Percentiles rank a stretch among this genome's conserved stretches.
These are phyloP conservation scores for Ceratocystis harringtonii DNA, from an alignment of 2,329 filamentous ascomycete species.

Conservation along the genomic window DNA sequence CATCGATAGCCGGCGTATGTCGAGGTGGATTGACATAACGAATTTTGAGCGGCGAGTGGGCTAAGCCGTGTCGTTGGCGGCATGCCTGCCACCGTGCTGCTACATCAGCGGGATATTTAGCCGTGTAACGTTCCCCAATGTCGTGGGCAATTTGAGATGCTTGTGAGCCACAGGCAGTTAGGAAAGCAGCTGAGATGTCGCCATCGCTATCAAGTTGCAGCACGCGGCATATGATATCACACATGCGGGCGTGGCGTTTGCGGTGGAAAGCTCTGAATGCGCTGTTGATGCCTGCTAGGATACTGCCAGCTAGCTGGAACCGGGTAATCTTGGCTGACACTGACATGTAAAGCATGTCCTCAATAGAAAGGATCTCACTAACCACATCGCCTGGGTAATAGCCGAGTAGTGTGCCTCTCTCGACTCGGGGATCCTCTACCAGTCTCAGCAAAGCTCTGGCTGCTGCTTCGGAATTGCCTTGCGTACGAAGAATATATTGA, in stretches of 20 bases:
- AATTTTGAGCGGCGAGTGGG: not conserved
- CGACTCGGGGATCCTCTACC: slow-evolving; percentile 7
- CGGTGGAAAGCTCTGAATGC: not conserved
- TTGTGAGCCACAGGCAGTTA: slow-evolving; percentile 1
- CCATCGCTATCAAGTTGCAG: slow-evolving; percentile 10
- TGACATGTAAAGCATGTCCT: slow-evolving; percentile 13
- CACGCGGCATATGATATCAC: slow-evolving; percentile 10
- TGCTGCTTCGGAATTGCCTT: slow-evolving; percentile 1
- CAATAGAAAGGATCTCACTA: slow-evolving; percentile 1
- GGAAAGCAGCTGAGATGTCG: not conserved
- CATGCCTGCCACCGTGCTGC: not conserved
- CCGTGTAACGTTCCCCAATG: slow-evolving; percentile 1
- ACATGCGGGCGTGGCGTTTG: slow-evolving; percentile 11
- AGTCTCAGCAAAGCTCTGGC: slow-evolving; percentile 2
- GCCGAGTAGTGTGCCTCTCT: not conserved
- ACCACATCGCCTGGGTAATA: slow-evolving; percentile 8
- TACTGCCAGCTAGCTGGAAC: slow-evolving; percentile 7
- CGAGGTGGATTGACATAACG: slow-evolving; percentile 2
- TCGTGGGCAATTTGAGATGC: slow-evolving; percentile 6
- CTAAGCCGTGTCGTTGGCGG: not conserved
- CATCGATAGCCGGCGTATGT: slow-evolving; percentile 7
- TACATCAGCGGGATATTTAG: not conserved
- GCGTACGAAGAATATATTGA: slow-evolving; percentile 4
- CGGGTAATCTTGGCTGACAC: not conserved
- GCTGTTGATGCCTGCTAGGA: slow-evolving; percentile 3